A percentile compares a stretch with the other conserved stretches of the same genome.
Conservation (phyloP, 2,329 filamentous ascomycete species). For the Alternaria sp. region DNA sequence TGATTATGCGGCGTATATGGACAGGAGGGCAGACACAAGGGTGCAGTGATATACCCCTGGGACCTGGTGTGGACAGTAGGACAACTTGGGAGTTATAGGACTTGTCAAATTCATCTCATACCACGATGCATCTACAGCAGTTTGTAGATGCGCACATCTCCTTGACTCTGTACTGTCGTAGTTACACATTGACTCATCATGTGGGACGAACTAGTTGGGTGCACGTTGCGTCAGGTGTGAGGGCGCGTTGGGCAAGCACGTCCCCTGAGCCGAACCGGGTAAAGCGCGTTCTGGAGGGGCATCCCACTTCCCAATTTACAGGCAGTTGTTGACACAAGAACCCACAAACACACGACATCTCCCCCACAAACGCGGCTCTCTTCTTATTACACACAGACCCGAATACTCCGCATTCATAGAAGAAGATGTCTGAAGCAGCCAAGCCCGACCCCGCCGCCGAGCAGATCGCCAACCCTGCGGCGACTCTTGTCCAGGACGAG, state of each 20-base stretch:
- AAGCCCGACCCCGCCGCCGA: conserved; percentile 52
- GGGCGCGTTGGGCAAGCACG: conserved; percentile 17
- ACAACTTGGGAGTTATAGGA: conserved; percentile 8
- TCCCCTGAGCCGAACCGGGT: conserved; percentile 12
- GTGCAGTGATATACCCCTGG: conserved; percentile 17
- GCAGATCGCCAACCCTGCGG: conserved; percentile 47
- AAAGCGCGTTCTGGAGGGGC: conserved; percentile 12
- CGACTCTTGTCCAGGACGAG: conserved; percentile 51
- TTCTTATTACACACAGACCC: conserved; percentile 5
- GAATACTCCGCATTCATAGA: conserved; percentile 3
- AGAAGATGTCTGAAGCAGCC: conserved; percentile 47
- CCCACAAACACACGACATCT: conserved; percentile 5
- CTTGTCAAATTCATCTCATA: conserved; percentile 3
- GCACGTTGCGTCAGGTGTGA: not conserved
- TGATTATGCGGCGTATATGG: conserved; percentile 26
- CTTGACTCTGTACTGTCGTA: not conserved
- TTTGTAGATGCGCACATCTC: not conserved
- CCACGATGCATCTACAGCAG: not conserved
- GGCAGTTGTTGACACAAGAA: conserved; percentile 11
- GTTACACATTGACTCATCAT: not conserved
- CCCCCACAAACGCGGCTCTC: conserved; percentile 16
- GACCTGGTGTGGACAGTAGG: conserved; percentile 9
- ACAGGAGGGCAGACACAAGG: conserved; percentile 1
- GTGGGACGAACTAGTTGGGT: not conserved
- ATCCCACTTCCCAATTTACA: conserved; percentile 18